Conservation (phyloP, 768 basidiomycete genomes). For the Gelatoporia subvermispora region DNA sequence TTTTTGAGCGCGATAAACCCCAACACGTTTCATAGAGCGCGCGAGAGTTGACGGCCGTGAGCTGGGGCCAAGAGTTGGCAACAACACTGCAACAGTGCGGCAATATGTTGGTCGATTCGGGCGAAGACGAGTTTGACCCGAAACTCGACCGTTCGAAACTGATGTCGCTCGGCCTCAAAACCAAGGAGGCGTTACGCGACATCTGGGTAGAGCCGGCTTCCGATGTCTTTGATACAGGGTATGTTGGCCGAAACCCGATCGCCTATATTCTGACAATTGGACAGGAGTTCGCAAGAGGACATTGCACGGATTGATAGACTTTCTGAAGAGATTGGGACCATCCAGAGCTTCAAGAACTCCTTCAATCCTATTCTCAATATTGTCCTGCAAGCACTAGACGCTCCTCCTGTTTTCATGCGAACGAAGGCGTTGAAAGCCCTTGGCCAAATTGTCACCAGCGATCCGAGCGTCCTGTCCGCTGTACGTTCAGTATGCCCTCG, state of each 20-base stretch:
- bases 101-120: slow-evolving; percentile 40
- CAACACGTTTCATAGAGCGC: slow-evolving; percentile 56
- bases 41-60: slow-evolving; percentile 71
- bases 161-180: slow-evolving; percentile 44
- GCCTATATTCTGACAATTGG: neutral
- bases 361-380: slow-evolving; percentile 82
- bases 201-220: slow-evolving; percentile 67
- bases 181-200: slow-evolving; percentile 61
- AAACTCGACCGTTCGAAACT: slow-evolving; percentile 28
- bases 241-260: slow-evolving; percentile 15
- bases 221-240: slow-evolving; percentile 86
- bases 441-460: slow-evolving; percentile 85
- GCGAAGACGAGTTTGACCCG: slow-evolving; percentile 31
- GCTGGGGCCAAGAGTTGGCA: slow-evolving; percentile 83
- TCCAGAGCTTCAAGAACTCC: slow-evolving; percentile 71
- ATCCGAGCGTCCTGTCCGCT: slow-evolving; percentile 73
- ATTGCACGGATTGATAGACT: slow-evolving; percentile 60
- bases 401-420: slow-evolving; percentile 84
- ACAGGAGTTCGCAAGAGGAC: slow-evolving; percentile 65
- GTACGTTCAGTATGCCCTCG: slow-evolving; percentile 37
- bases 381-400: slow-evolving; percentile 76
- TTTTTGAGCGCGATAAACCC: too few relatives aligned
- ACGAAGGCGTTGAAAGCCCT: slow-evolving; percentile 91
- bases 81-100: slow-evolving; percentile 55
- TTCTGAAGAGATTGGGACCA: slow-evolving; percentile 70